These are phyloP conservation scores for Cyberlindnera samutprakarnensis DNA, from an alignment of 805 yeast genomes.

Conservation along the genomic window DNA sequence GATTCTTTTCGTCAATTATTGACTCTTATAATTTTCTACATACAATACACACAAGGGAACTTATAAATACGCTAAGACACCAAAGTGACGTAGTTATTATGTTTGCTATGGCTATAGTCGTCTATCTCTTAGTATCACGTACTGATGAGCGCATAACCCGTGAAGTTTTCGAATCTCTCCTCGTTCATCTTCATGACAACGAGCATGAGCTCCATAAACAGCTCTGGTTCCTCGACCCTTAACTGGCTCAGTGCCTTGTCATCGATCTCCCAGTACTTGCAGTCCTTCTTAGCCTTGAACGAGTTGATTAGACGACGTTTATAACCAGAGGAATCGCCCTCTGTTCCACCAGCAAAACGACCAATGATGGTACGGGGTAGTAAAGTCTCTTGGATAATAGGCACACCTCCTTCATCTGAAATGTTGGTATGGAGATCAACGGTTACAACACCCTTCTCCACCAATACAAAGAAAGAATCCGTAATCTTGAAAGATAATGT, in stretches of 20 bases:
- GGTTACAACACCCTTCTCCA: constrained; percentile 49
- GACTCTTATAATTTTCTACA: no score
- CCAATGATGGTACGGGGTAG: constrained; percentile 55
- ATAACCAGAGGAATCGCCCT: constrained; percentile 4
- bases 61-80: no score
- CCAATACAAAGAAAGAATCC: constrained; percentile 38
- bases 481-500: constrained; percentile 28
- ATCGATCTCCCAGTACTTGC: constrained; percentile 64
- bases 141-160: constrained; percentile 69
- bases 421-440: constrained; percentile 42
- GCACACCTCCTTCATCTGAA: no score
- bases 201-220: constrained; percentile 57
- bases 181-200: constrained; percentile 57
- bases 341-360: constrained; percentile 20
- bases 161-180: constrained; percentile 65
- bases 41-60: no score
- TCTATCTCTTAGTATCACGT: no score
- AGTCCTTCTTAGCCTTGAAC: constrained; percentile 51
- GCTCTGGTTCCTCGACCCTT: constrained; percentile 38
- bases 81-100: no score
- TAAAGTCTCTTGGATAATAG: constrained; percentile 34
- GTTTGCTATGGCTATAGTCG: no score
- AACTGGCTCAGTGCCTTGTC: constrained; percentile 37
- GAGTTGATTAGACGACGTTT: constrained; percentile 34
- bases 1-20: no score